Base-by-base conservation (phyloP, 805 yeast genomes). In the Starmerella lactis-condensi region DNA sequence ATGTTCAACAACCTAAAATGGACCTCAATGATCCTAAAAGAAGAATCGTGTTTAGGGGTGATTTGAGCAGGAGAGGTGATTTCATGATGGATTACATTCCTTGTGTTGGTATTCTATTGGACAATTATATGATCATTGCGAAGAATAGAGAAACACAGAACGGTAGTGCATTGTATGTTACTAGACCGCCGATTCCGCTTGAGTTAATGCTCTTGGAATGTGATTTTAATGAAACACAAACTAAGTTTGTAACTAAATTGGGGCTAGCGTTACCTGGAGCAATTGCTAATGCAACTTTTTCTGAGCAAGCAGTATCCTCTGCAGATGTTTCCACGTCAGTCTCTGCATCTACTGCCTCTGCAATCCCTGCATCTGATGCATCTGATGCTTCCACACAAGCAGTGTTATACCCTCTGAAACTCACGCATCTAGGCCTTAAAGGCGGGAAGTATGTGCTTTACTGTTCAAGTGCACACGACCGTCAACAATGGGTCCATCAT, bases 21-120 rank as follows among this genome's bases (percentile, higher is more conserved):
- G 62, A 66, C 27, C 52, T 74, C 25, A 53, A 53, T 4, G 69
- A 74, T 19, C 57, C 59, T 10, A 63, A 67, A 30, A 59, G 92
- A 40, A 64, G 57, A 39, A 53, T 78, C 17, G 48, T 73, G 27
- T 58, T 58, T 39, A 56, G 72, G 8, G 89, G 82, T 0, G 64
- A 62, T 17, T 62, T 75, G 12, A 43, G 57, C 2, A 60, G 74
- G 33, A 69, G 72, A 36, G 69, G 78, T 10, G 89, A 75, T 29
- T 55, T 70, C 43, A 67, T 71, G 57, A 56, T 71, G 19, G 73
- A 72, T 24, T 61, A 75, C 24, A 54, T 58, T 6, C 56, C 62
- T 1, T 52, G 58, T 1, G 60, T 67, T 40, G 43, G 75, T 16
- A 66, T 77, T 13, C 52, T 79, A 18, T 52, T 79, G 31, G 92